These are phyloP conservation scores for Trichosanthes truncata DNA, from an alignment of 306 rosid genomes.

Conservation along the genomic window DNA sequence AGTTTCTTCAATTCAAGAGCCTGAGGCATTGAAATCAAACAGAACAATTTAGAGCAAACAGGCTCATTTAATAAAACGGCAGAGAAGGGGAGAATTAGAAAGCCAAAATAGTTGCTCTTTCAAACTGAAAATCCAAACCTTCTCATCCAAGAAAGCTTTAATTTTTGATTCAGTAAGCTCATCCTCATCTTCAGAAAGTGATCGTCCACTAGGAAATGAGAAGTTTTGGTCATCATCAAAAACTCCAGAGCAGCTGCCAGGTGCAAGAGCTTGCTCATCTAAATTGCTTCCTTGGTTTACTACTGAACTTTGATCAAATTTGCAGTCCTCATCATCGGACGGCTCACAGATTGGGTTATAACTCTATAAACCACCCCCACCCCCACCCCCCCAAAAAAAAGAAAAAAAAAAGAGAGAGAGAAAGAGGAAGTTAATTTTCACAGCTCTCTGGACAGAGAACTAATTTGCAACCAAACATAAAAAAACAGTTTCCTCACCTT, in stretches of 20 bases:
- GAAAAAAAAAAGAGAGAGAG: not conserved
- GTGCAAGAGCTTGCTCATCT: slow-evolving; percentile 15
- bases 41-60: not conserved
- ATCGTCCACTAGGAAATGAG: slow-evolving; percentile 57
- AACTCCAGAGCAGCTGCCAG: slow-evolving; percentile 32
- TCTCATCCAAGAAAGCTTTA: slow-evolving; percentile 82
- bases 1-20: slow-evolving; percentile 92
- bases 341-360: slow-evolving; percentile 92
- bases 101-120: not conserved
- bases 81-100: not conserved
- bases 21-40: slow-evolving; percentile 26
- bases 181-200: slow-evolving; percentile 82
- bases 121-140: slow-evolving; percentile 43
- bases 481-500: slow-evolving; percentile 38
- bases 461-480: slow-evolving; percentile 3
- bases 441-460: slow-evolving; percentile 6
- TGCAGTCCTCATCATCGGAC: slow-evolving; percentile 65
- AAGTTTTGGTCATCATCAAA: slow-evolving; percentile 40
- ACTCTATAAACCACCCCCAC: slow-evolving; percentile 40
- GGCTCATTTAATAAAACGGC: not conserved
- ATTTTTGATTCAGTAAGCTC: slow-evolving; percentile 93
- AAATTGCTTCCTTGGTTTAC: slow-evolving; percentile 24
- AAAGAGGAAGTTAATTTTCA: slow-evolving; percentile 2
- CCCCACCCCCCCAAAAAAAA: not conserved
- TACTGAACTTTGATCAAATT: slow-evolving; percentile 46